Percentiles rank a stretch among this genome's conserved stretches.
Conservation (phyloP, 2,329 filamentous ascomycete genomes). For the Colletotrichum shisoi region DNA sequence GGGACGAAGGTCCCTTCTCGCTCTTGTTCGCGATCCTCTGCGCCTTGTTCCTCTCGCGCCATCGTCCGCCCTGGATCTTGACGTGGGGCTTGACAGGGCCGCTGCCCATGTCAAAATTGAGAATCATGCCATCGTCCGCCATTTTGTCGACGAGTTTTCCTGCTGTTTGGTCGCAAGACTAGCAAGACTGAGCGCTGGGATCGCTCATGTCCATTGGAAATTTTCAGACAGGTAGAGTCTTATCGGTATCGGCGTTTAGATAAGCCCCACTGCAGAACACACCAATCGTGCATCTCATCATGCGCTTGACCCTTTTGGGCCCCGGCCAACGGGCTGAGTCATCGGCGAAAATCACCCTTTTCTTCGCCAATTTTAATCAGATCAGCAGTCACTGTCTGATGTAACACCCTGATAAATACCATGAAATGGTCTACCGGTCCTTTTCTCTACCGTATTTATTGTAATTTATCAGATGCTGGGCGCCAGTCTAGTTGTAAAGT, state of each 20-base stretch:
- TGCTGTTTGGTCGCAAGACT: slow-evolving; percentile 19
- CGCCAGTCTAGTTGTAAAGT: no score
- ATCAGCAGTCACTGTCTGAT: no score
- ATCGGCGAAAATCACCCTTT: no score
- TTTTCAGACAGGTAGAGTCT: slow-evolving; percentile 30
- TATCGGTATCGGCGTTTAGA: slow-evolving; percentile 37
- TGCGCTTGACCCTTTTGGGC: neutral
- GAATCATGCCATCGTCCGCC: slow-evolving; percentile 93
- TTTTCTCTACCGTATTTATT: no score
- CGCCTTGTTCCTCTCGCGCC: slow-evolving; percentile 86
- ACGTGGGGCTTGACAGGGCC: slow-evolving; percentile 67
- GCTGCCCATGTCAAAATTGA: slow-evolving; percentile 86
- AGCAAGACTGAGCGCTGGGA: slow-evolving; percentile 11
- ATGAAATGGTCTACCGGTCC: no score
- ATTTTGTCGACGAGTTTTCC: slow-evolving; percentile 58
- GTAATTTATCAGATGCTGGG: no score
- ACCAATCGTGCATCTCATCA: neutral
- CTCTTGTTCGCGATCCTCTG: slow-evolving; percentile 65
- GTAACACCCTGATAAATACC: no score
- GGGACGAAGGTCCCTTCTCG: slow-evolving; percentile 44
- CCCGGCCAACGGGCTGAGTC: no score
- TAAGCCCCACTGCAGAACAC: slow-evolving; percentile 14
- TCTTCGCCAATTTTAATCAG: no score
- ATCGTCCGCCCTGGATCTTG: slow-evolving; percentile 87
- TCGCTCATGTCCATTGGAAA: slow-evolving; percentile 18